Conservation (phyloP, 306 rosid genomes). For the Cucumis sativus region DNA sequence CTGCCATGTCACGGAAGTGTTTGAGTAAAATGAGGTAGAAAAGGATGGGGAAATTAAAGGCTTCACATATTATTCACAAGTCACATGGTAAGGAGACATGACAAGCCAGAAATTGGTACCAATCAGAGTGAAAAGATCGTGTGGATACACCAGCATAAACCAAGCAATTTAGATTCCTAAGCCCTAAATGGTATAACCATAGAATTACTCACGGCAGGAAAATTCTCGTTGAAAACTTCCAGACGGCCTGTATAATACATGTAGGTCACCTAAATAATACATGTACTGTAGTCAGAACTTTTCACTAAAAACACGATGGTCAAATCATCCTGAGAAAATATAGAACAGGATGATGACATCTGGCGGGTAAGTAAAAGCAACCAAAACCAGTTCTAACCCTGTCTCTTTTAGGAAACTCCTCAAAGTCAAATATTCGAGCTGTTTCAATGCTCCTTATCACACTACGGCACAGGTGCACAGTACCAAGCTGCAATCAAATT, state of each 20-base stretch:
- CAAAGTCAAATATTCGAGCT: conserved; percentile 88
- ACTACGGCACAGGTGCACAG: conserved; percentile 94
- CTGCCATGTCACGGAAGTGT: conserved; percentile 39
- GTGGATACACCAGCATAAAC: background rate
- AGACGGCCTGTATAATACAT: conserved; percentile 99
- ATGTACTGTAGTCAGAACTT: conserved; percentile 18
- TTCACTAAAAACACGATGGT: background rate
- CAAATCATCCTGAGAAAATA: background rate
- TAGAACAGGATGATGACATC: background rate
- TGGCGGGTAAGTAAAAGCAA: background rate
- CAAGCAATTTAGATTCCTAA: background rate
- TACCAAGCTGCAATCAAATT: conserved; percentile 65
- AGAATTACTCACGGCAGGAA: conserved; percentile 64
- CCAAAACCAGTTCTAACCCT: conserved; percentile 45
- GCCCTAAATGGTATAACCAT: conserved; percentile 1
- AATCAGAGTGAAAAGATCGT: background rate
- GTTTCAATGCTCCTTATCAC: conserved; percentile 96
- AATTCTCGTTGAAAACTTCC: conserved; percentile 93
- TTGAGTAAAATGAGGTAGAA: background rate
- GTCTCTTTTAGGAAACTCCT: conserved; percentile 91
- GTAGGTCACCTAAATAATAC: conserved; percentile 66
- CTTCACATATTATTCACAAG: background rate
- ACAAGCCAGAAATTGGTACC: background rate
- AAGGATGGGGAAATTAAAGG: background rate
- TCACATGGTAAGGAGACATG: background rate